phyloP scores from a whole-genome alignment of 768 basidiomycete genomes.

The Calocybe indica region DNA sequence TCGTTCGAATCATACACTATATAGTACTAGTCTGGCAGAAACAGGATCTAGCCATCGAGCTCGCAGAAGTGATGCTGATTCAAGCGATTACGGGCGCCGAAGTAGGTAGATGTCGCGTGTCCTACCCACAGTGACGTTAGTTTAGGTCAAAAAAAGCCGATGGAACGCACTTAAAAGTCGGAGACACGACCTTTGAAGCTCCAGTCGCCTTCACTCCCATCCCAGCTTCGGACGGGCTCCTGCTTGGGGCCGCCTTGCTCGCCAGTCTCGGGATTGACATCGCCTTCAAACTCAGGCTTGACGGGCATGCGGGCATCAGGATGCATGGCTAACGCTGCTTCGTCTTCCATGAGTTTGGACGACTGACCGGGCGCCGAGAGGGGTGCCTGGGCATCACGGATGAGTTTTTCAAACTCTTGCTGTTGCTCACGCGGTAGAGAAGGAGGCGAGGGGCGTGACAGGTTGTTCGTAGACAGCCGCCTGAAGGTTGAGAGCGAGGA shows the following conservation, averaged over 20 bases:
- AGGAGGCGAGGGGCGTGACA: constrained; percentile 66
- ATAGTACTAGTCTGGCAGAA: too few relatives aligned
- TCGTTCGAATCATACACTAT: too few relatives aligned
- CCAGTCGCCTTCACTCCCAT: constrained; percentile 64
- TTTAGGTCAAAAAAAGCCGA: too few relatives aligned
- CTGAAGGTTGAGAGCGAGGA: constrained; percentile 2
- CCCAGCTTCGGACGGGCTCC: constrained; percentile 69
- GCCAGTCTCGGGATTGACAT: constrained; percentile 76
- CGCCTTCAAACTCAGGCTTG: constrained; percentile 71
- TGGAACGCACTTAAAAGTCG: constrained; percentile 51
- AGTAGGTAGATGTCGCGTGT: too few relatives aligned
- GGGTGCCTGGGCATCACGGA: constrained; percentile 51
- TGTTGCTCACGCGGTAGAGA: constrained; percentile 72
- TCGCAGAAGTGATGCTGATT: too few relatives aligned
- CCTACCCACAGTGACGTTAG: too few relatives aligned
- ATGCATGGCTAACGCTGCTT: constrained; percentile 46
- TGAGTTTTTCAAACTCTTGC: constrained; percentile 82
- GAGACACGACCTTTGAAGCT: constrained; percentile 87
- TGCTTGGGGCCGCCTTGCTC: constrained; percentile 84
- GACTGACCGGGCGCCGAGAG: constrained; percentile 15
- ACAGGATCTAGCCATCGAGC: too few relatives aligned
- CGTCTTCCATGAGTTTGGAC: constrained; percentile 22
- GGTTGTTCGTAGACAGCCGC: constrained; percentile 21
- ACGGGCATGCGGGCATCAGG: constrained; percentile 62
- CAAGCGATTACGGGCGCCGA: too few relatives aligned